phyloP scores from a whole-genome alignment of 306 rosid genomes.

The Fragaria nilgerrensis region DNA sequence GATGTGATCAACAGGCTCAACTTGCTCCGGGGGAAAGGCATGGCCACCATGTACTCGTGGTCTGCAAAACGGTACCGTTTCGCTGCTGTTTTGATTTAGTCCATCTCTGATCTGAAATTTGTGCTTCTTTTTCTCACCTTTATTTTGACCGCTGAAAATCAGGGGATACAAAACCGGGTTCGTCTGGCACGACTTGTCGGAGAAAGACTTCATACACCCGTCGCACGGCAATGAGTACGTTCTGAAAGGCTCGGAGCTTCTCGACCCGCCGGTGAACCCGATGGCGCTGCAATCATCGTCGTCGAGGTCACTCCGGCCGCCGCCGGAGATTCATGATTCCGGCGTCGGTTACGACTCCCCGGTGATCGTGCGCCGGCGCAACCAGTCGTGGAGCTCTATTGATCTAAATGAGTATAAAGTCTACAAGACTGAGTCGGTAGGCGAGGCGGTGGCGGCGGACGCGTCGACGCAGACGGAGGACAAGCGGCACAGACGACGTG shows the following conservation, averaged over 20 bases:
- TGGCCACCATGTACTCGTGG: slow-evolving; percentile 87
- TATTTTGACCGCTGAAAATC: not conserved
- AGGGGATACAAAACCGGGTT: slow-evolving; percentile 90
- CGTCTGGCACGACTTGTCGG: slow-evolving; percentile 94
- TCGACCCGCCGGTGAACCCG: slow-evolving; percentile 33
- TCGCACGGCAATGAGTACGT: slow-evolving; percentile 88
- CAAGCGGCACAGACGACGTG: slow-evolving; percentile 60
- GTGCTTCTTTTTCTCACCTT: not conserved
- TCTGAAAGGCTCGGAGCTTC: slow-evolving; percentile 88
- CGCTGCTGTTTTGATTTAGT: not conserved
- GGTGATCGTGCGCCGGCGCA: slow-evolving; percentile 49
- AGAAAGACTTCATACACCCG: slow-evolving; percentile 84
- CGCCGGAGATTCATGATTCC: slow-evolving; percentile 45
- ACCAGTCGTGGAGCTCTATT: slow-evolving; percentile 90
- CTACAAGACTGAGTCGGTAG: slow-evolving; percentile 71
- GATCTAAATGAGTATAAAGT: slow-evolving; percentile 86
- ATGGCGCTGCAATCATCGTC: slow-evolving; percentile 41
- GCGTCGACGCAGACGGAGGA: slow-evolving; percentile 97
- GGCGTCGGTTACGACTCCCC: slow-evolving; percentile 59
- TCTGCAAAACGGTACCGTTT: slow-evolving; percentile 75
- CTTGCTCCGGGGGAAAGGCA: slow-evolving; percentile 74
- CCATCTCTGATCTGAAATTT: not conserved
- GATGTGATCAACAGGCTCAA: slow-evolving; percentile 78
- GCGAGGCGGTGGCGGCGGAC: slow-evolving; percentile 69
- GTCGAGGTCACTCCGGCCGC: slow-evolving; percentile 50